Evolutionary conservation across 2,329 filamentous ascomycete genomes (phyloP), one percentile per base, ranked within the genome.

Genomic region (Talaromyces piceae): DNA sequence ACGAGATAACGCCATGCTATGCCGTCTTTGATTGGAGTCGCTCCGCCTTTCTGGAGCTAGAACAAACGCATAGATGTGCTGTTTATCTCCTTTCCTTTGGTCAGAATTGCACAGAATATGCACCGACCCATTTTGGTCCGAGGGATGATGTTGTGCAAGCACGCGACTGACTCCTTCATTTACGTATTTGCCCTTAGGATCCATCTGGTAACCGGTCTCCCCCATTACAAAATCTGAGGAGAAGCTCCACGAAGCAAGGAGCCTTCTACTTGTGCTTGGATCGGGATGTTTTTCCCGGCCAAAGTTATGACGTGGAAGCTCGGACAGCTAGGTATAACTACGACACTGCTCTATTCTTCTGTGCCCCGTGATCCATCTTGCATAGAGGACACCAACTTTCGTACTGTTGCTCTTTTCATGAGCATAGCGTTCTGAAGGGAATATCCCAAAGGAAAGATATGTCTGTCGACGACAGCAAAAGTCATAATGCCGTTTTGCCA

Each of bases 401-500:
- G 3, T 26, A 16, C 39, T 9, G 23, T 43, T 43, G 22, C 39
- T 43, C 20, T 23, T 43, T 43, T 7, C 18, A 22, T 23, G 39
- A 43, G 39, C 13, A 43, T 13, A 5, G n/a, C 7, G n/a, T 25
- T 13, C 39, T 4, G 18, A 22, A 25, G 9, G 39, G 39, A 25
- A 25, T 5, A 9, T 2, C 12, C 11, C 5, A 12, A 12, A 43
- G 39, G 39, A 4, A 8, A 53, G 45, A 25, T 37, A 52, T 53
- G 51, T 53, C 51, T 20, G 12, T 47, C 20, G 41, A 46, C 13
- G 41, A 53, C 30, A 25, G 23, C 41, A 53, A 53, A 23, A 31
- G 31, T n/a, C 45, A 25, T 23, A 8, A 16, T 16, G 16, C 43
- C 11, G 28, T 63, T 22, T 62, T 63, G 39, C 55, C 61, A 47